Evolutionary conservation across 768 basidiomycete genomes (phyloP), one percentile per base, ranked within the genome.

Genomic region (Gloeopeniophorella convolvens): DNA sequence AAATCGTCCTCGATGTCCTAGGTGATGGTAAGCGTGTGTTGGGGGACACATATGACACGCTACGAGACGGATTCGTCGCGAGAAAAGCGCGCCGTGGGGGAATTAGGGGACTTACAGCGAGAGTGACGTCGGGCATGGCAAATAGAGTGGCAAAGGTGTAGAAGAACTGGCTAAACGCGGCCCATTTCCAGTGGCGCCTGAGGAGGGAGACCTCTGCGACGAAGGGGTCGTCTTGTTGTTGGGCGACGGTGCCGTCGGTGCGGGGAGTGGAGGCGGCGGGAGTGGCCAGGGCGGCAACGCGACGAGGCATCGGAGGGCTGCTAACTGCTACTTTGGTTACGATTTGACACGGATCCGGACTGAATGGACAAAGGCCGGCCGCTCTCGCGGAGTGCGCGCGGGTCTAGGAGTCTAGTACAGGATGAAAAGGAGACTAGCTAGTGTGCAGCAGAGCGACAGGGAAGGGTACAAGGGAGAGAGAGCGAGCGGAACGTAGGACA

Each of bases 151-250:
- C 74, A 69, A 94, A 95, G 23, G 85, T 90, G 65, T 77, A 84
- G 69, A 89, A 84, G 75, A 95, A 94, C 65, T 94, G 90, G 67
- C 79, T 78, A 67, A 93, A 86, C 21, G 85, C 85, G 5, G 92
- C 92, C 90, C 90, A 95, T 73, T 87, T 83, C 89, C 89, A 94
- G 56, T 90, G 79, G 50, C 72, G 80, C 48, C 92, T 76, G 44
- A 96, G 82, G 24, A 70, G 62, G 37, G 63, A 54, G 45, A 85
- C 64, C 59, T 79, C 61, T 41, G 52, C 48, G 32, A 55, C 41
- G 48, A 63, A 66, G 36, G 60, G 47, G 45, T 58, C 50, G 3
- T 58, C 59, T 27, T 15, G 37, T 42, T 54, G 33, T 23, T 47
- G 43, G 23, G 18, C 26, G 40, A 31, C 39, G 5, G 42, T 45